A percentile compares a stretch with the other conserved stretches of the same genome.
phyloP scores from a whole-genome alignment of 345 rosid genomes.

The Pseudoturritis turrita region DNA sequence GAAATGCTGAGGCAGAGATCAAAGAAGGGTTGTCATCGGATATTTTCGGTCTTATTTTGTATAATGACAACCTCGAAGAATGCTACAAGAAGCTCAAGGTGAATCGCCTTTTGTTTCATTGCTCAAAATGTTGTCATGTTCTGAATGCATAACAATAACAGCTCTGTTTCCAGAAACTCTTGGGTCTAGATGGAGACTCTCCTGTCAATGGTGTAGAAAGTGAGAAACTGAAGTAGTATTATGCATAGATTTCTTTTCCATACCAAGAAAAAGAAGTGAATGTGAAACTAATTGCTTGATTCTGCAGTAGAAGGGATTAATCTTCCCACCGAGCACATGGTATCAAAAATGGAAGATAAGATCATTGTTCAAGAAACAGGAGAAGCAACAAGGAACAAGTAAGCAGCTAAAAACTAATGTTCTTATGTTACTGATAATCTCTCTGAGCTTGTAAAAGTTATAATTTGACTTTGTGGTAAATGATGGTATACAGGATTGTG shows the following conservation, averaged over 20 bases:
- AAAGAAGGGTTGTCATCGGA: slow-evolving; percentile 55
- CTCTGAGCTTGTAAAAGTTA: background rate
- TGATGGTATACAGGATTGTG: slow-evolving; percentile 51
- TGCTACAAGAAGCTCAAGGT: slow-evolving; percentile 83
- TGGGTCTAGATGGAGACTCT: slow-evolving; percentile 44
- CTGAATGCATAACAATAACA: slow-evolving; percentile 2
- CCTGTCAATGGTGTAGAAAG: slow-evolving; percentile 39
- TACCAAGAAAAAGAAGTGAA: background rate
- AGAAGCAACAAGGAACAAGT: slow-evolving; percentile 48
- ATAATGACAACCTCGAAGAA: slow-evolving; percentile 62
- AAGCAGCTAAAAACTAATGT: slow-evolving; percentile 8
- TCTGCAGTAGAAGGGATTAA: slow-evolving; percentile 47
- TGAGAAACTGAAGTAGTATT: slow-evolving; percentile 28
- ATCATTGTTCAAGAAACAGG: slow-evolving; percentile 43
- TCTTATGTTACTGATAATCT: background rate
- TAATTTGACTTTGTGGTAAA: background rate
- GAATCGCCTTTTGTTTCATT: slow-evolving; percentile 1
- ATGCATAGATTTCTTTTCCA: background rate
- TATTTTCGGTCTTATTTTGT: slow-evolving; percentile 50
- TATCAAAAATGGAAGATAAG: slow-evolving; percentile 43
- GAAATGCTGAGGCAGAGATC: slow-evolving; percentile 75
- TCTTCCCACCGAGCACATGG: slow-evolving; percentile 50
- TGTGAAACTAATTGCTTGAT: slow-evolving; percentile 17
- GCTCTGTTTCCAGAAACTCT: slow-evolving; percentile 42
- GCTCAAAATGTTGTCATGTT: background rate